These are phyloP conservation scores for Diutina neorugosa DNA, from an alignment of 1,139 yeast genomes.

Conservation along the genomic window DNA sequence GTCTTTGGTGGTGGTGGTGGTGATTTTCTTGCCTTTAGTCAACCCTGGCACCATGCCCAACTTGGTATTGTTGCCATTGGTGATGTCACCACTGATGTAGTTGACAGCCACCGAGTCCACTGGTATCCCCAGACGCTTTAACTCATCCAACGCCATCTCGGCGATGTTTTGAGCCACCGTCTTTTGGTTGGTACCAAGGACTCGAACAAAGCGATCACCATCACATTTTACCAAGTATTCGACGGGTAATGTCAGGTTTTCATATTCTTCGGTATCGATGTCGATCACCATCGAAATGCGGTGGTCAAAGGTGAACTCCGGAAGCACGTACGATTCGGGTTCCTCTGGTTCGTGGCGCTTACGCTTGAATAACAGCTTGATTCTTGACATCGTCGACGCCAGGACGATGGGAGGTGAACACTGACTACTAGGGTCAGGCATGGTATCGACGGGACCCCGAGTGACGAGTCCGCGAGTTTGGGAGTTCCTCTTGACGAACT, in stretches of 20 bases:
- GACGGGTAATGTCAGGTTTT: neutral
- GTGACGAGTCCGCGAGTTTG: neutral
- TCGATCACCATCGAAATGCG: conserved; percentile 4
- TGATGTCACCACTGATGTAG: conserved; percentile 1
- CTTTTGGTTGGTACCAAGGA: conserved; percentile 3
- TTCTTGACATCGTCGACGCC: neutral
- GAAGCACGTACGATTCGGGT: neutral
- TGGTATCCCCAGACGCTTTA: neutral
- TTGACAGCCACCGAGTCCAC: conserved; percentile 1
- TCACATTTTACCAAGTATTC: neutral
- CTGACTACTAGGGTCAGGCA: neutral
- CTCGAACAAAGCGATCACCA: neutral
- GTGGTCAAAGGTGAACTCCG: neutral
- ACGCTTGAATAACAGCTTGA: neutral
- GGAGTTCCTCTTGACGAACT: neutral
- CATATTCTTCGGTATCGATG: neutral
- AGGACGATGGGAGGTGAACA: neutral
- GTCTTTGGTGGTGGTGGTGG: neutral
- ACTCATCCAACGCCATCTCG: conserved; percentile 4
- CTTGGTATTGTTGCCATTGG: neutral
- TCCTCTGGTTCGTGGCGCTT: neutral
- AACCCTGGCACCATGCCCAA: neutral
- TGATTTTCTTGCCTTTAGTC: neutral
- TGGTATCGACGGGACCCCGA: neutral
- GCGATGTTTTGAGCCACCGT: conserved; percentile 4